Evolutionary conservation across 2,329 filamentous ascomycete genomes (phyloP).

Genomic region (Botryotinia narcissicola): DNA sequence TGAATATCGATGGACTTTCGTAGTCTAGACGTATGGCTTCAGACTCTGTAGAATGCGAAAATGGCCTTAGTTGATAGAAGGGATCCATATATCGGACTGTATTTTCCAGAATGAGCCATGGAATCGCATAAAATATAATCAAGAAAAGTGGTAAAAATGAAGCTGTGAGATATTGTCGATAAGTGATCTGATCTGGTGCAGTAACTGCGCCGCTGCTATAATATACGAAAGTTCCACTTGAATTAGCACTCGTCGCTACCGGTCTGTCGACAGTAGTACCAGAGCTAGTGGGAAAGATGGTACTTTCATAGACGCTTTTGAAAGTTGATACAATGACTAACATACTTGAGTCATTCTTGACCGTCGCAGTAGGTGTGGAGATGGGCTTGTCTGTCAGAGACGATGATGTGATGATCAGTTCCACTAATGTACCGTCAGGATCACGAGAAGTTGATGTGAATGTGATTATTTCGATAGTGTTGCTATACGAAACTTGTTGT

Average conservation of each 20-base stretch:
- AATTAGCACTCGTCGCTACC: constrained; percentile 3
- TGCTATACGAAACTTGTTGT: background rate
- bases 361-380: background rate
- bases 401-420: background rate
- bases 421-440: background rate
- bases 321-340: background rate
- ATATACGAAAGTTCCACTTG: constrained; percentile 5
- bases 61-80: background rate
- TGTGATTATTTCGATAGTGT: background rate
- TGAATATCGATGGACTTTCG: background rate
- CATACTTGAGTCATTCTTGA: background rate
- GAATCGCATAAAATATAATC: background rate
- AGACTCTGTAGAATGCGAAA: background rate
- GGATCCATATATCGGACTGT: background rate
- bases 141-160: constrained; percentile 8
- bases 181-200: background rate
- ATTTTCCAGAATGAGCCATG: constrained; percentile 6
- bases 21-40: background rate
- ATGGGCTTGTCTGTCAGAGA: background rate
- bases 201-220: background rate
- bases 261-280: background rate
- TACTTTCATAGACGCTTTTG: constrained; percentile 5
- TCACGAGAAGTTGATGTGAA: background rate
- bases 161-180: constrained; percentile 7
- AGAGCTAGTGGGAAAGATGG: background rate